Conservation (phyloP, 2,329 filamentous ascomycete species). For the Epichloe bromicola region DNA sequence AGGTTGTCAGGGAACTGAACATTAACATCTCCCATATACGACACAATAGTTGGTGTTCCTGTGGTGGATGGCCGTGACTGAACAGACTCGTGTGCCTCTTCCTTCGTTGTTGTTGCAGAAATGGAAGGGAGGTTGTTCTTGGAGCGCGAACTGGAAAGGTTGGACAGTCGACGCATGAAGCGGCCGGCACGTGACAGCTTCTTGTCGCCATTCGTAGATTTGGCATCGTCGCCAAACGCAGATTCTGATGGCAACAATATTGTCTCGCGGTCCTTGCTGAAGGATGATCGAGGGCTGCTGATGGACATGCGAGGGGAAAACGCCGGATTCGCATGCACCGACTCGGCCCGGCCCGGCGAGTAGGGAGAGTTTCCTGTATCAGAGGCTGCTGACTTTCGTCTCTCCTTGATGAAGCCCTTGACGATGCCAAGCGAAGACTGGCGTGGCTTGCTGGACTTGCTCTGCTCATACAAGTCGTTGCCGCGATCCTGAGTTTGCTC, state of each 20-base stretch:
- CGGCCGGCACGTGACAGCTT: constrained; percentile 39
- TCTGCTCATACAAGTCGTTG: constrained; percentile 23
- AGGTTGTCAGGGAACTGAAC: constrained; percentile 94
- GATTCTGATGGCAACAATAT: constrained; percentile 30
- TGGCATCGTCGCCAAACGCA: constrained; percentile 35
- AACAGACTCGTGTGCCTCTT: constrained; percentile 20
- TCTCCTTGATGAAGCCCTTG: constrained; percentile 48
- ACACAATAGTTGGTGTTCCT: constrained; percentile 32
- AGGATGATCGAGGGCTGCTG: constrained; percentile 32
- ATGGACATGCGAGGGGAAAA: constrained; percentile 28
- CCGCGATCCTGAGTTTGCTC: constrained; percentile 25
- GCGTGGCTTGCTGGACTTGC: constrained; percentile 28
- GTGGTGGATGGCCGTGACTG: constrained; percentile 16
- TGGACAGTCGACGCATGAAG: constrained; percentile 47
- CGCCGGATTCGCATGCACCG: constrained; percentile 28
- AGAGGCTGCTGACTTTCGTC: constrained; percentile 37
- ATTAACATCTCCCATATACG: constrained; percentile 80
- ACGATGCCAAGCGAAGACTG: constrained; percentile 48
- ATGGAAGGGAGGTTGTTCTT: constrained; percentile 32
- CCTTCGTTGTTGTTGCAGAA: constrained; percentile 39
- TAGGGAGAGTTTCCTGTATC: constrained; percentile 19
- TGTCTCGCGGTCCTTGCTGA: constrained; percentile 29
- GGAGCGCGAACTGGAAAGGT: constrained; percentile 32
- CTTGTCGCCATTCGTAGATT: constrained; percentile 27
- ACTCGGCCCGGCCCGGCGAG: constrained; percentile 35